A percentile compares a stretch with the other conserved stretches of the same genome.
These are phyloP conservation scores for Blastobotrys attinorum DNA, from an alignment of 805 yeast genomes.

Conservation along the genomic window DNA sequence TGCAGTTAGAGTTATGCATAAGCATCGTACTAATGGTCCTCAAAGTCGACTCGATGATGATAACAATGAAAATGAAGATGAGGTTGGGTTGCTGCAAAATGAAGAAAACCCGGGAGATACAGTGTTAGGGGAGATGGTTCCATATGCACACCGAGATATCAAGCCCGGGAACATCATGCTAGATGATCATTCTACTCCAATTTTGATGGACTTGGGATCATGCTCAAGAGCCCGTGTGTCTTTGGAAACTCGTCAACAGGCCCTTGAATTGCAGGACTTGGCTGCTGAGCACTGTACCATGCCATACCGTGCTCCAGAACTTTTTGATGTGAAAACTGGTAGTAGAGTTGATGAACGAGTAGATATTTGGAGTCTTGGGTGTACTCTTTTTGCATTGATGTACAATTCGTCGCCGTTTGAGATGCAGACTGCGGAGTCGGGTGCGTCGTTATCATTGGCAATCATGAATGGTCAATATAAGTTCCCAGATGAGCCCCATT, in stretches of 20 bases:
- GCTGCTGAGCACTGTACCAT: slow-evolving; percentile 81
- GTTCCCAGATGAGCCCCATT: slow-evolving; percentile 46
- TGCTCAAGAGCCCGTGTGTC: slow-evolving; percentile 54
- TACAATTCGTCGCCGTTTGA: slow-evolving; percentile 85
- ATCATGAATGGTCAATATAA: slow-evolving; percentile 58
- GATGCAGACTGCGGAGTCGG: slow-evolving; percentile 67
- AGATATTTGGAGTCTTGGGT: slow-evolving; percentile 91
- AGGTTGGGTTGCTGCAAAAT: slow-evolving; percentile 21
- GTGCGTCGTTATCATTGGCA: slow-evolving; percentile 75
- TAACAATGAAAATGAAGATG: slow-evolving; percentile 17
- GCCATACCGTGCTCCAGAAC: slow-evolving; percentile 86
- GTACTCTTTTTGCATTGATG: slow-evolving; percentile 67
- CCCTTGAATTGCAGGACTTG: slow-evolving; percentile 67
- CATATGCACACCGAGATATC: slow-evolving; percentile 80
- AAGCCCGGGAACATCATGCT: slow-evolving; percentile 88
- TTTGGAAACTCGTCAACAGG: slow-evolving; percentile 56
- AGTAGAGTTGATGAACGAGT: slow-evolving; percentile 60
- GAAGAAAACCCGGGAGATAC: slow-evolving; percentile 21
- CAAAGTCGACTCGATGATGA: neutral
- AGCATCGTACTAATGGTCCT: slow-evolving; percentile 19
- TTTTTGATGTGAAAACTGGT: slow-evolving; percentile 67
- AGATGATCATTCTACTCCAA: slow-evolving; percentile 67
- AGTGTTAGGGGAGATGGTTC: slow-evolving; percentile 23
- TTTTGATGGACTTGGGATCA: slow-evolving; percentile 79
- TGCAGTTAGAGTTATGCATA: slow-evolving; percentile 72